Evolutionary conservation across 148 eudicot species (phyloP), one percentile per base, ranked within the genome.

Genomic region (Nepenthes gracilis): DNA sequence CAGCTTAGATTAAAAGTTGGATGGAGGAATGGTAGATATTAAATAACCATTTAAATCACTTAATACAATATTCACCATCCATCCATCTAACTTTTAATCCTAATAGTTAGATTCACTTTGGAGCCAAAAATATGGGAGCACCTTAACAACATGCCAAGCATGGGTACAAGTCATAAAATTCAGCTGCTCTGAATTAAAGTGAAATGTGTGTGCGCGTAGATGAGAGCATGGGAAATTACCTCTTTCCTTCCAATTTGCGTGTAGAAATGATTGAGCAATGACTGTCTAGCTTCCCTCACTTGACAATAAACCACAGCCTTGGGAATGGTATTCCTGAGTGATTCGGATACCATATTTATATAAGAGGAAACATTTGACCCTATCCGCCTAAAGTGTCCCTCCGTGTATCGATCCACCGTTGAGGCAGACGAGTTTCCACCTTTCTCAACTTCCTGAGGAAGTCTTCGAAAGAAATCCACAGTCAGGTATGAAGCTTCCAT

Each of bases 231-330:
- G 38, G n/a, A 32, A 12, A 36, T 50, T 53, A 74, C 74, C 78
- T 69, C 74, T 60, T 67, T 65, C 56, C 43, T 57, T 43, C 74
- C 74, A 50, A 74, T 23, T 15, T 60, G 67, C 33, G 62, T 36
- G 47, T 69, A 74, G 60, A 74, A 69, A 57, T 60, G 64, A 65
- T 65, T 68, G 35, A 69, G 78, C 64, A 69, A 60, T 32, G 73
- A 64, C 9, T 71, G 73, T 59, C 61, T 74, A 12, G 77, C 73
- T 60, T 68, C 65, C 37, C 73, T 67, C 12, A 74, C 77, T 73
- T 73, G 77, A 63, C 72, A 73, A 58, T 73, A 64, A 32, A 73
- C 77, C 35, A 73, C 57, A 2, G 77, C 70, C 57, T 73, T 73
- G 2, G 72, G 76, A 54, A 73, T 64, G 51, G 77, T 63, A 50